Evolutionary conservation across 148 eudicot species (phyloP).

Genomic region (Persicaria tinctoria): DNA sequence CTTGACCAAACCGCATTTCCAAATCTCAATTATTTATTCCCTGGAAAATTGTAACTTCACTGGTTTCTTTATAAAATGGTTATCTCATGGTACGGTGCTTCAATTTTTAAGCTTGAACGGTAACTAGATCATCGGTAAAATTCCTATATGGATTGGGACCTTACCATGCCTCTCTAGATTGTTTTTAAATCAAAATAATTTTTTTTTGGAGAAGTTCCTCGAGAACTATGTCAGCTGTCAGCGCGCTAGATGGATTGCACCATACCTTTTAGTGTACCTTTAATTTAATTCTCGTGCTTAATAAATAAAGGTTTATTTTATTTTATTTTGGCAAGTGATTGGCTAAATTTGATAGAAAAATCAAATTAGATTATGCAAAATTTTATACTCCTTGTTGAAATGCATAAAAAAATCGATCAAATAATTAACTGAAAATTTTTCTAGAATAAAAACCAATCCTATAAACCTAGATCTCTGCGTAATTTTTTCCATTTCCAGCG

Average conservation of each 20-base stretch:
- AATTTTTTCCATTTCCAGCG: too few species aligned
- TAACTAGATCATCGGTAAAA: constrained; percentile 47
- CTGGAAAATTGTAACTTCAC: constrained; percentile 57
- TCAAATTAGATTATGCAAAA: too few species aligned
- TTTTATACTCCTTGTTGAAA: too few species aligned
- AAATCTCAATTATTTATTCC: constrained; percentile 60
- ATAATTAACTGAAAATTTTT: too few species aligned
- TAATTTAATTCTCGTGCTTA: too few species aligned
- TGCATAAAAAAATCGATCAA: too few species aligned
- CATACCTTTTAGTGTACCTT: too few species aligned
- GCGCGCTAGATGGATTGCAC: constrained; percentile 25
- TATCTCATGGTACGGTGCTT: constrained; percentile 37
- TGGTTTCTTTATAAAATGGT: constrained; percentile 63
- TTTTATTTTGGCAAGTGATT: too few species aligned
- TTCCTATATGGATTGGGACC: constrained; percentile 65
- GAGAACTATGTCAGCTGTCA: constrained; percentile 31
- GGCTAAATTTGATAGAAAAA: too few species aligned
- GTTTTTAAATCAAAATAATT: constrained; percentile 49
- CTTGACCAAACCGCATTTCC: constrained; percentile 36
- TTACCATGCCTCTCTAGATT: constrained; percentile 61
- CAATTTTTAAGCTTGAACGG: constrained; percentile 63
- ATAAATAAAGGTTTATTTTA: too few species aligned
- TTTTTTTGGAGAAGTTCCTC: constrained; percentile 39
- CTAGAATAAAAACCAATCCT: too few species aligned
- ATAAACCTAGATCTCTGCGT: too few species aligned